These are phyloP conservation scores for Pleurotus ostreatus DNA, from an alignment of 768 basidiomycete species.

Conservation along the genomic window DNA sequence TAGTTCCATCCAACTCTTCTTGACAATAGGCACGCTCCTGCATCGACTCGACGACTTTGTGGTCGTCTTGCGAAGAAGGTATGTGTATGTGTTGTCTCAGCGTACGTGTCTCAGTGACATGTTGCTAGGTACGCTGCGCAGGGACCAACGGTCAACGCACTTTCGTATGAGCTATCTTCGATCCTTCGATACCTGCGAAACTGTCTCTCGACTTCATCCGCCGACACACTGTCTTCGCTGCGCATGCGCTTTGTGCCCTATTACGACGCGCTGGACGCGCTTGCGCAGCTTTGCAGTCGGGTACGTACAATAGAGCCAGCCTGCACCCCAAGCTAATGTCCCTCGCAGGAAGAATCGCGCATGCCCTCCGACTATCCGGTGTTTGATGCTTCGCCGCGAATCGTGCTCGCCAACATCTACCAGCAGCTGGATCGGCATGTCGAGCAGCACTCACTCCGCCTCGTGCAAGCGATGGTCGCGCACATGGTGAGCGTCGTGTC, in stretches of 20 bases:
- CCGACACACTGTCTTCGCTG: constrained; percentile 20
- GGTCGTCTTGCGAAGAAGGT: constrained; percentile 47
- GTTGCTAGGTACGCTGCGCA: constrained; percentile 36
- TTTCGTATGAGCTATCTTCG: constrained; percentile 60
- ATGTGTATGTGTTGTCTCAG: constrained; percentile 6
- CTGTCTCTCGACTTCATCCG: constrained; percentile 30
- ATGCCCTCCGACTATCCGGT: constrained; percentile 35
- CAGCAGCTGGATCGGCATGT: constrained; percentile 48
- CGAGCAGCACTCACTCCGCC: constrained; percentile 44
- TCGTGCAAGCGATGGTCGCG: constrained; percentile 53
- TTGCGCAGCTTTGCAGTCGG: constrained; percentile 55
- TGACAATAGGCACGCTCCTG: constrained; percentile 63
- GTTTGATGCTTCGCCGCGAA: constrained; percentile 40
- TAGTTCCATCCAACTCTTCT: constrained; percentile 59
- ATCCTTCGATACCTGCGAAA: constrained; percentile 49
- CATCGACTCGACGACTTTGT: constrained; percentile 63
- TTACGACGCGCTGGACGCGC: constrained; percentile 45
- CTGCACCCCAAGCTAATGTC: neutral
- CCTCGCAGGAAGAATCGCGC: constrained; percentile 25
- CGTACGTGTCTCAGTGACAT: constrained; percentile 7
- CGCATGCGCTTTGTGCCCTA: constrained; percentile 49
- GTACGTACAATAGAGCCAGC: constrained; percentile 33
- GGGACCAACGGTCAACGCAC: constrained; percentile 59
- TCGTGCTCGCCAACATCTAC: constrained; percentile 62
- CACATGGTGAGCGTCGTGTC: constrained; percentile 66